phyloP scores from a whole-genome alignment of 2,329 filamentous ascomycete species.

The Ophiostoma novo-ulmi region DNA sequence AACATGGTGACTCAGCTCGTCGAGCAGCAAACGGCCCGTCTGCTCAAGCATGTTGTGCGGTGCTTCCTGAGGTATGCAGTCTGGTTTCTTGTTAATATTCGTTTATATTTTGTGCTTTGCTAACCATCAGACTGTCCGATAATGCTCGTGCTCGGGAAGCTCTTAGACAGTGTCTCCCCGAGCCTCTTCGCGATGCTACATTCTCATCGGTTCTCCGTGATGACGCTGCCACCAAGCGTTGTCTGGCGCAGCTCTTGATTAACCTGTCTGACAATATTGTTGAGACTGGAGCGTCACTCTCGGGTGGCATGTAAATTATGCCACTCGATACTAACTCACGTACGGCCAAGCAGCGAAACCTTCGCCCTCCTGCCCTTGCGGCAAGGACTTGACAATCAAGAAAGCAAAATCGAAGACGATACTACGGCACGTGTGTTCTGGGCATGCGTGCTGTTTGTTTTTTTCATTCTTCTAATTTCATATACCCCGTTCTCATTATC shows the following conservation, averaged over 20 bases:
- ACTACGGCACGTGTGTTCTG: not conserved
- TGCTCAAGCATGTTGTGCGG: slow-evolving; percentile 94
- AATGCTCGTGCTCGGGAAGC: slow-evolving; percentile 94
- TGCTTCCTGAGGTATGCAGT: slow-evolving; percentile 84
- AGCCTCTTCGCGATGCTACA: slow-evolving; percentile 96
- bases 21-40: slow-evolving; percentile 90
- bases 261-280: slow-evolving; percentile 88
- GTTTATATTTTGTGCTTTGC: not conserved
- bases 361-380: not conserved
- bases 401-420: slow-evolving; percentile 1
- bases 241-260: slow-evolving; percentile 92
- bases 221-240: slow-evolving; percentile 95
- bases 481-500: slow-evolving; percentile 8
- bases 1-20: slow-evolving; percentile 99
- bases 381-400: not conserved
- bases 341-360: not conserved
- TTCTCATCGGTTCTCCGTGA: slow-evolving; percentile 95
- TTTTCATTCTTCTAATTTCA: slow-evolving; percentile 8
- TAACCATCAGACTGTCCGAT: slow-evolving; percentile 67
- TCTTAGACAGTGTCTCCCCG: slow-evolving; percentile 88
- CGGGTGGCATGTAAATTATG: slow-evolving; percentile 20
- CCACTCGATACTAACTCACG: too few relatives aligned
- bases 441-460: not conserved
- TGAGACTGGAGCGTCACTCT: slow-evolving; percentile 37
- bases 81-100: not conserved